Evolutionary conservation across 2,329 filamentous ascomycete species (phyloP), one percentile per base, ranked within the genome.

Genomic region (Dactylellina cionopaga): DNA sequence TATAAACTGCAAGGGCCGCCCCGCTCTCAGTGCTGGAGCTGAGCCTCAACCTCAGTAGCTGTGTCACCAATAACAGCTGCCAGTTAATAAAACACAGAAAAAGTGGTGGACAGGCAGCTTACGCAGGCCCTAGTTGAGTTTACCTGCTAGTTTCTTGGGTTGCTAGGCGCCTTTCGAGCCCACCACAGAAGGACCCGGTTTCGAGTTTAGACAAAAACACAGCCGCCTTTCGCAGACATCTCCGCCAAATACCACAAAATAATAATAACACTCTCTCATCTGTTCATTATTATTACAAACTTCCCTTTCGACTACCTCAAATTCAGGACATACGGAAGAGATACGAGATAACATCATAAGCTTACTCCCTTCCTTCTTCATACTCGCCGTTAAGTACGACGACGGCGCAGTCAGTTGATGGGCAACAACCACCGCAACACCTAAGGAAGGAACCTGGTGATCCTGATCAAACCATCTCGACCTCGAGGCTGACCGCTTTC

Each of bases 161-260:
- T 68, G 63, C 63, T 68, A 68, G 63, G 63, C 54, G 63, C 63
- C 63, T 47, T 56, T 39, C 39, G 24, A 13, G 17, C 31, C 43
- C 49, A 33, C 37, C 25, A 52, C 44, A 63, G n/a, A 44, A 47
- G 31, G 31, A 54, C 49, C 33, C 33, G 33, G 51, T 55, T 41
- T 55, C 51, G 51, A 55, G 17, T 27, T 25, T 25, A 25, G 39
- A 46, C 39, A 59, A 47, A 47, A 66, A 46, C 62, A 66, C 62
- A 66, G 62, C 59, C 59, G 59, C 59, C 49, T 55, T 64, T 55
- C 33, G 37, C 47, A 64, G 41, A 54, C 59, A 60, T 60, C 37
- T 47, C 22, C 51, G 31, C 6, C 4, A 19, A 15, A 19, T 19
- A 55, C 55, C 59, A 54, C 59, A 64, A 46, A 35, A 17, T 54